Evolutionary conservation across 106 monocot species (phyloP).

Genomic region (Acorus gramineus): DNA sequence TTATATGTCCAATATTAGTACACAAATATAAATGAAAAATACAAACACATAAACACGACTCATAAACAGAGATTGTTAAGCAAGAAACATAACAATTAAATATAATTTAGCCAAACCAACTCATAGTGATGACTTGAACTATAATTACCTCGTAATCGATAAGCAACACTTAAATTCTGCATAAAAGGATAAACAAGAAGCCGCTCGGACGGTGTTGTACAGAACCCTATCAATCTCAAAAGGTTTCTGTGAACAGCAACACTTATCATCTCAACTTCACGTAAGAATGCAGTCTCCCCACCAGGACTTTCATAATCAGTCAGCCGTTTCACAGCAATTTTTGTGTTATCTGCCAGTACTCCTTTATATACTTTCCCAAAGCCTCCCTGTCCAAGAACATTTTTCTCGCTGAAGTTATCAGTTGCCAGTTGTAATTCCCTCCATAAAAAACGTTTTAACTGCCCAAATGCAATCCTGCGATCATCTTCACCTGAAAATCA

Average conservation of each 20-base stretch:
- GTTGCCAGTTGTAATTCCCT: constrained; percentile 24
- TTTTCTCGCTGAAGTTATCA: constrained; percentile 41
- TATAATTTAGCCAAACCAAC: no score
- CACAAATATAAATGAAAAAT: no score
- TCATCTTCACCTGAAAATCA: no score
- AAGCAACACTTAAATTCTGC: constrained; percentile 57
- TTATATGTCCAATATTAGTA: no score
- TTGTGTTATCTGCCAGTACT: constrained; percentile 30
- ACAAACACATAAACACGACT: no score
- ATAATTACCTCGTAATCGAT: constrained; percentile 38
- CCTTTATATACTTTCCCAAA: constrained; percentile 60
- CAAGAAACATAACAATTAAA: no score
- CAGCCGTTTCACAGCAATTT: constrained; percentile 46
- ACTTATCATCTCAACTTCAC: constrained; percentile 60
- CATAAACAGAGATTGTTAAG: no score
- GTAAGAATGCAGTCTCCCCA: constrained; percentile 44
- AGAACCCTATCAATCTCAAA: constrained; percentile 47
- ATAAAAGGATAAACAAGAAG: constrained; percentile 60
- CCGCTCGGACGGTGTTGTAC: constrained; percentile 36
- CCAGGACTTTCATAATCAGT: constrained; percentile 40
- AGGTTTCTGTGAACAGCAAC: constrained; percentile 57
- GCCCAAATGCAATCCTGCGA: no score
- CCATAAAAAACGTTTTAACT: no score
- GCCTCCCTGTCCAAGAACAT: constrained; percentile 57
- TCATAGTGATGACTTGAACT: no score